Evolutionary conservation across 352 stramenopile genomes (phyloP).

Genomic region (Paralagenidium karlingii): DNA sequence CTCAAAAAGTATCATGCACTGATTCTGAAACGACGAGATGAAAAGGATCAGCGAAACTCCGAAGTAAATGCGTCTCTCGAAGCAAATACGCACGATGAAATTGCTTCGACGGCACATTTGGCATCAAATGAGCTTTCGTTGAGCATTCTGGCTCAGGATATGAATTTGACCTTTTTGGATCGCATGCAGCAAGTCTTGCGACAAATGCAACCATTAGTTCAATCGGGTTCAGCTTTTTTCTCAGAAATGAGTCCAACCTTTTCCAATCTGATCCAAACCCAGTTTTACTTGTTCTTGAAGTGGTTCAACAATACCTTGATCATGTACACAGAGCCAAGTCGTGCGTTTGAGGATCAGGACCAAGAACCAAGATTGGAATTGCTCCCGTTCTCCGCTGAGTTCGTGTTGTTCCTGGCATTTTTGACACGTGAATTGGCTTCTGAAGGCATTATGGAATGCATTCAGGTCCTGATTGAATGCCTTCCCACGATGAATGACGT

Average conservation of each 20-base stretch:
- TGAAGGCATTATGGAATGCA: conserved; percentile 53
- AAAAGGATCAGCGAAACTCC: neutral
- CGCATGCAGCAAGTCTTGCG: conserved; percentile 71
- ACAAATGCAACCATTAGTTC: conserved; percentile 66
- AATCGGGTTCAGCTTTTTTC: conserved; percentile 48
- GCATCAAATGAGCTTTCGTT: neutral
- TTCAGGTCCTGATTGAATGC: conserved; percentile 58
- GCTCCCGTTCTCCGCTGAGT: conserved; percentile 46
- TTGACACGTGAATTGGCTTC: conserved; percentile 48
- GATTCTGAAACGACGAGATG: too few relatives aligned
- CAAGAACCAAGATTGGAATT: too few relatives aligned
- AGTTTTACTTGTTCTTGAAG: conserved; percentile 73
- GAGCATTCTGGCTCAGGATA: conserved; percentile 44
- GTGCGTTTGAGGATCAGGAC: conserved; percentile 22
- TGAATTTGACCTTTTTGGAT: conserved; percentile 37
- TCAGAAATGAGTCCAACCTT: conserved; percentile 61
- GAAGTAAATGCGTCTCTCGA: neutral
- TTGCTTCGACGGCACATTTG: neutral
- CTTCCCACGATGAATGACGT: conserved; percentile 14
- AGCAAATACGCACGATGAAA: neutral
- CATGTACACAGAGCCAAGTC: conserved; percentile 58
- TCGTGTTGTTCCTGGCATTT: conserved; percentile 57
- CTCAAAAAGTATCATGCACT: too few relatives aligned
- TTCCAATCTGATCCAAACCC: conserved; percentile 61
- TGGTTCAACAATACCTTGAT: conserved; percentile 61